These are phyloP conservation scores for Phanerodontia chrysosporium DNA, from an alignment of 768 basidiomycete genomes.

Conservation along the genomic window DNA sequence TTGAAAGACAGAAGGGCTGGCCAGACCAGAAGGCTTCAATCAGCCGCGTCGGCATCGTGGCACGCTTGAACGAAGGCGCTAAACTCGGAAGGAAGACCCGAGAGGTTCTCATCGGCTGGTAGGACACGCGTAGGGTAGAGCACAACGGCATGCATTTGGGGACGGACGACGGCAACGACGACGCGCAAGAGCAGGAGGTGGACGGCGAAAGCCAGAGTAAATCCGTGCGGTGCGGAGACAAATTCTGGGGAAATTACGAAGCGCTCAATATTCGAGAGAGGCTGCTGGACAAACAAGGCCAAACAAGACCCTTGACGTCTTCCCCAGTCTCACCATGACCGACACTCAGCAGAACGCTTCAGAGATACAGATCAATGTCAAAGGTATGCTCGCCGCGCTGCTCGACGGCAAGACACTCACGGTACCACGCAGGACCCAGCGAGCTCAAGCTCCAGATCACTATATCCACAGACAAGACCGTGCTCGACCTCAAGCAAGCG, in stretches of 20 bases:
- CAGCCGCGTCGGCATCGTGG: conserved; percentile 1
- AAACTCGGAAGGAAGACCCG: not conserved
- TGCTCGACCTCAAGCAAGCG: conserved; percentile 84
- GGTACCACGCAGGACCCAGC: conserved; percentile 57
- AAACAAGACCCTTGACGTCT: conserved; percentile 11
- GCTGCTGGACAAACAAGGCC: conserved; percentile 2
- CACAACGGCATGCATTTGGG: not conserved
- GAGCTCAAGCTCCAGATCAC: conserved; percentile 90
- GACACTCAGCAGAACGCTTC: conserved; percentile 13
- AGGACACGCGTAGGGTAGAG: not conserved
- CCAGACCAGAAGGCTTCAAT: not conserved
- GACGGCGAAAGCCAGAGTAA: not conserved
- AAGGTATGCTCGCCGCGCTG: conserved; percentile 39
- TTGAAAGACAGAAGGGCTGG: not conserved
- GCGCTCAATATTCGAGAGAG: not conserved
- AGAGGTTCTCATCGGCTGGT: not conserved
- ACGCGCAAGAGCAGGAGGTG: not conserved
- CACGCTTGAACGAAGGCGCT: not conserved
- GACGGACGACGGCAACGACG: not conserved
- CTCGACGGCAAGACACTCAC: not conserved
- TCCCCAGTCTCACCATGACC: conserved; percentile 1
- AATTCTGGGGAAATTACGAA: not conserved
- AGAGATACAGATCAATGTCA: conserved; percentile 41
- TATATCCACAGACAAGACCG: conserved; percentile 79
- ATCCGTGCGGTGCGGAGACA: not conserved